Evolutionary conservation across 352 stramenopile species (phyloP).

Genomic region (Phytophthora pistaciae): DNA sequence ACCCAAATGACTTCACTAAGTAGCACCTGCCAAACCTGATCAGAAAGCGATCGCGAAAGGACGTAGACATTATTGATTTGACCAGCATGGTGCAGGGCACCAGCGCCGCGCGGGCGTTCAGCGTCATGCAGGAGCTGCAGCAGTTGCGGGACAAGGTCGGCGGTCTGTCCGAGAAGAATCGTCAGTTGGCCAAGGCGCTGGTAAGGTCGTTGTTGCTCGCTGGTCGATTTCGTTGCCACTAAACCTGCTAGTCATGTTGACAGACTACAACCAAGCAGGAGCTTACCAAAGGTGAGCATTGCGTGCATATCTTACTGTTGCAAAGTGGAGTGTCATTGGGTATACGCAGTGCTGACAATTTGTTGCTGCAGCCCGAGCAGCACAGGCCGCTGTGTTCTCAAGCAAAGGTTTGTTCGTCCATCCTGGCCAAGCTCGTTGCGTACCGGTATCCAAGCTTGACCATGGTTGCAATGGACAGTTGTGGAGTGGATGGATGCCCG

Average conservation of each 20-base stretch:
- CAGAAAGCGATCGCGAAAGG: conserved; percentile 29
- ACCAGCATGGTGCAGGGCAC: conserved; percentile 39
- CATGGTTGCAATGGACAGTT: conserved; percentile 25
- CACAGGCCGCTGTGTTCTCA: conserved; percentile 39
- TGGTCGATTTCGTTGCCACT: neutral
- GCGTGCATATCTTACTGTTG: neutral
- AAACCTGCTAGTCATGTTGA: neutral
- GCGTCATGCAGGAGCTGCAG: conserved; percentile 73
- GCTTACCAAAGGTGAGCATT: conserved; percentile 48
- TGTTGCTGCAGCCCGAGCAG: conserved; percentile 28
- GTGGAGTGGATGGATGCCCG: conserved; percentile 40
- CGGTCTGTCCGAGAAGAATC: conserved; percentile 64
- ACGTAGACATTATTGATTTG: conserved; percentile 3
- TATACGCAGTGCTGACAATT: neutral
- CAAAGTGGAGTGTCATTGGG: neutral
- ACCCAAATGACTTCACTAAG: neutral
- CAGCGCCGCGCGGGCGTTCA: conserved; percentile 60
- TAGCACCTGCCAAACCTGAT: neutral
- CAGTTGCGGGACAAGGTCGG: conserved; percentile 54
- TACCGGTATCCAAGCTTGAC: conserved; percentile 1
- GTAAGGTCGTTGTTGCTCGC: conserved; percentile 25
- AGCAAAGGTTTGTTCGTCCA: conserved; percentile 32
- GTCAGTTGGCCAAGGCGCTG: conserved; percentile 70
- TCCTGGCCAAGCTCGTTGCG: neutral
- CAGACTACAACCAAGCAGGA: conserved; percentile 72